Conservation (phyloP, 2,329 filamentous ascomycete genomes). For the Colletotrichum lupini region DNA sequence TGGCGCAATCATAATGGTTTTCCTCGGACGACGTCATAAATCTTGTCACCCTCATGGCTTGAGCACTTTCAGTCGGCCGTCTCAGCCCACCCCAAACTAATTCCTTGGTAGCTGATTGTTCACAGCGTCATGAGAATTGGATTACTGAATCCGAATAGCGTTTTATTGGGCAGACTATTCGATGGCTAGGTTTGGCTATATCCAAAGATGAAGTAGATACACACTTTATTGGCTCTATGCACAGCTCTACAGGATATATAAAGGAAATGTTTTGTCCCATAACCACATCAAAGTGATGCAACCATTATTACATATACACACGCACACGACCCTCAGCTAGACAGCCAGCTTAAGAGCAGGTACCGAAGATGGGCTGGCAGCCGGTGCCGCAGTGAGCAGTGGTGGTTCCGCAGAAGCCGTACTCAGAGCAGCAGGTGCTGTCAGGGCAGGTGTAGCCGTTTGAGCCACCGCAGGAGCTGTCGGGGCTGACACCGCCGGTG, state of each 20-base stretch:
- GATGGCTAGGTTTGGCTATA: conserved; percentile 1
- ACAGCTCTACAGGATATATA: conserved; percentile 14
- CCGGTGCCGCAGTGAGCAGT: conserved; percentile 37
- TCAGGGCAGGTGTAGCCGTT: conserved; percentile 23
- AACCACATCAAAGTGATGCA: neutral
- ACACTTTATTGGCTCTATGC: conserved; percentile 18
- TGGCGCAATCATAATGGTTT: neutral
- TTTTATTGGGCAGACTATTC: neutral
- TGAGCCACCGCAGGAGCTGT: conserved; percentile 27
- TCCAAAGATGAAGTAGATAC: conserved; percentile 16
- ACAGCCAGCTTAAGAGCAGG: conserved; percentile 3
- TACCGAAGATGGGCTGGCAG: conserved; percentile 32
- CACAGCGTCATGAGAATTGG: neutral
- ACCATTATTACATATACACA: neutral
- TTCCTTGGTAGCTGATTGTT: neutral
- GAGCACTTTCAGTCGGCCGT: neutral
- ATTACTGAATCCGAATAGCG: too few species aligned
- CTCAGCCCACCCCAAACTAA: neutral
- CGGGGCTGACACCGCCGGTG: conserved; percentile 28
- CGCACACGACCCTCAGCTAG: neutral
- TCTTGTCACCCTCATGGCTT: neutral
- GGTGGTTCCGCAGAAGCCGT: conserved; percentile 37
- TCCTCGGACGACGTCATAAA: neutral
- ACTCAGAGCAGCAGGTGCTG: conserved; percentile 37
- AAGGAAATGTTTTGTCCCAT: neutral